Percentiles rank a stretch among this genome's conserved stretches.
These are phyloP conservation scores for Cercospora brassicicola DNA, from an alignment of 2,329 filamentous ascomycete genomes.

Conservation along the genomic window DNA sequence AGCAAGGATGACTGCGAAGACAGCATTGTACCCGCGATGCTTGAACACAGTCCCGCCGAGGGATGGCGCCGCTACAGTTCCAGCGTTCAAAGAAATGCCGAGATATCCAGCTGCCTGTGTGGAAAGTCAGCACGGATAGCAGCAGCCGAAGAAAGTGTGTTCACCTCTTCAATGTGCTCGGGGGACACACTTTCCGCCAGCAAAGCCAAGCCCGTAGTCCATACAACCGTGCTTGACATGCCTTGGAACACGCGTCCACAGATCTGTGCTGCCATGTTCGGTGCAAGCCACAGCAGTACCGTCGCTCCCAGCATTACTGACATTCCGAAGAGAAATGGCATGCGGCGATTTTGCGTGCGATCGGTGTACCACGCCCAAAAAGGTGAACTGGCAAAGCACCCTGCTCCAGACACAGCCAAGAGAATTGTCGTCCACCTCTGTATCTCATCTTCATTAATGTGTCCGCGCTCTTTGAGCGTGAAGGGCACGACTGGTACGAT, in stretches of 20 bases:
- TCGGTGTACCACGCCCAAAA: conserved; percentile 59
- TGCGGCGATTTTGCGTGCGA: conserved; percentile 58
- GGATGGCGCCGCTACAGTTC: conserved; percentile 62
- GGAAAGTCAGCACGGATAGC: no score
- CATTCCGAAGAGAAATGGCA: conserved; percentile 63
- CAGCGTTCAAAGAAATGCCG: conserved; percentile 61
- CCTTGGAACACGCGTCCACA: conserved; percentile 68
- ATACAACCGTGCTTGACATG: conserved; percentile 65
- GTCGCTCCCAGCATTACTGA: conserved; percentile 62
- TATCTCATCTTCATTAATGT: conserved; percentile 38
- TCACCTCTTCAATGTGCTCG: conserved; percentile 54
- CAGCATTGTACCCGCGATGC: conserved; percentile 40
- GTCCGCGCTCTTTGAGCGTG: conserved; percentile 15
- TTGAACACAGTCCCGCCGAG: conserved; percentile 67
- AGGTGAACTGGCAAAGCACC: conserved; percentile 55
- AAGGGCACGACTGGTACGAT: conserved; percentile 28
- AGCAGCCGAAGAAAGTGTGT: no score
- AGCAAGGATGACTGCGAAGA: conserved; percentile 23
- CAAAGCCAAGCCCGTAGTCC: conserved; percentile 68
- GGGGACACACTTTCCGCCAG: conserved; percentile 66
- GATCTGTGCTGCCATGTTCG: conserved; percentile 59
- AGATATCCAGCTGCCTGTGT: no score
- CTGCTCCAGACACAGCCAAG: conserved; percentile 66
- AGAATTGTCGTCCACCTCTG: conserved; percentile 70
- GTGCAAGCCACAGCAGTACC: conserved; percentile 63